Percentiles rank a stretch among this genome's conserved stretches.
These are phyloP conservation scores for Sporothrix schenckii DNA, from an alignment of 2,329 filamentous ascomycete genomes.

Conservation along the genomic window DNA sequence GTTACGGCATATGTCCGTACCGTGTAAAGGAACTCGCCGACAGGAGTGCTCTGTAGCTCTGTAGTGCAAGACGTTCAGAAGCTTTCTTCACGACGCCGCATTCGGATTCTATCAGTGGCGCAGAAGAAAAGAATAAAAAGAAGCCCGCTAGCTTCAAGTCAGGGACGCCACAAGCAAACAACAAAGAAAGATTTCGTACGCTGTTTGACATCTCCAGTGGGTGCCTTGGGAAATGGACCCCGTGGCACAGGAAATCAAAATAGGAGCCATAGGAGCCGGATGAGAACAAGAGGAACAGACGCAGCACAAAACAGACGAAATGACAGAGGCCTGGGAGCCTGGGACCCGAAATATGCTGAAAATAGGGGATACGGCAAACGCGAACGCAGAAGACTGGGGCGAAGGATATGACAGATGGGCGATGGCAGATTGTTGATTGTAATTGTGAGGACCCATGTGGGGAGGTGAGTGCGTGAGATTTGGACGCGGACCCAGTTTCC, in stretches of 20 bases:
- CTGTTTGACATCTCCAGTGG: too few species aligned
- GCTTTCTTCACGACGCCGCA: not conserved
- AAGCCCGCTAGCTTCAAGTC: not conserved
- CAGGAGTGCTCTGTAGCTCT: not conserved
- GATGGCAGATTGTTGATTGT: constrained; percentile 7
- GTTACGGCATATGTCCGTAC: not conserved
- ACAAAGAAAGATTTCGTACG: too few species aligned
- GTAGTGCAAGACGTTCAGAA: not conserved
- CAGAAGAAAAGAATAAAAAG: not conserved
- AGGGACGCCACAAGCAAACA: not conserved
- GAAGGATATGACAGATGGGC: not conserved
- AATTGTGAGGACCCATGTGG: constrained; percentile 15
- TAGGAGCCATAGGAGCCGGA: not conserved
- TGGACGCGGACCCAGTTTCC: not conserved
- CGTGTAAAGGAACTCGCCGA: too few species aligned
- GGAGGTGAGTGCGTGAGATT: not conserved
- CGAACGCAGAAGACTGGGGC: too few species aligned
- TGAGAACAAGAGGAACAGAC: not conserved
- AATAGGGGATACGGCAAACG: constrained; percentile 12
- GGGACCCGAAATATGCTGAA: not conserved
- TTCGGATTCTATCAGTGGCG: not conserved
- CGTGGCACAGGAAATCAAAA: constrained; percentile 8
- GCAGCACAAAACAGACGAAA: not conserved
- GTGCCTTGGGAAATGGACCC: not conserved
- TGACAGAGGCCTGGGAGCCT: not conserved